These are phyloP conservation scores for Hawksworthiomyces lignivorus DNA, from an alignment of 2,329 filamentous ascomycete species.

Conservation along the genomic window DNA sequence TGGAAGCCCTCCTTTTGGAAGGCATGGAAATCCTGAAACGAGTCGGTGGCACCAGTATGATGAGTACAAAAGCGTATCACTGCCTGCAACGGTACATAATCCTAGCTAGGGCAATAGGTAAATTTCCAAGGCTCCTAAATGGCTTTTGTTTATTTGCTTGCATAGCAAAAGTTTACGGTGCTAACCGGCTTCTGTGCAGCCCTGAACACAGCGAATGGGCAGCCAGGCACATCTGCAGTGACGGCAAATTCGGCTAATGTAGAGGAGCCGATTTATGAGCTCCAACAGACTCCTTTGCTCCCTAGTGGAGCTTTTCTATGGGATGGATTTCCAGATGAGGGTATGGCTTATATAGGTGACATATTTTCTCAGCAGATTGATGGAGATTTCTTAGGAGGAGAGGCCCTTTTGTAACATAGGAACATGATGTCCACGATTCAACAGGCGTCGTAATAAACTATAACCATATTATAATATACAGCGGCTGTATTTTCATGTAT, in stretches of 20 bases:
- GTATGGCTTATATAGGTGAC: constrained; percentile 8
- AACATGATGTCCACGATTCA: too few species aligned
- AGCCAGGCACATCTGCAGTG: not conserved
- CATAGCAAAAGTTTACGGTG: too few species aligned
- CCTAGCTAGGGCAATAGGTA: constrained; percentile 4
- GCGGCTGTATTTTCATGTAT: too few species aligned
- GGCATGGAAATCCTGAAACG: constrained; percentile 7
- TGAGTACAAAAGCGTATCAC: constrained; percentile 15
- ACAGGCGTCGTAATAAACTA: too few species aligned
- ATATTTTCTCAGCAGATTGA: constrained; percentile 6
- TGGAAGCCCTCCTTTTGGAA: constrained; percentile 5
- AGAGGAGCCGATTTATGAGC: too few species aligned
- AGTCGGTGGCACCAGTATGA: constrained; percentile 14
- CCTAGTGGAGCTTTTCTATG: constrained; percentile 5
- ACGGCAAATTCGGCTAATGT: too few species aligned
- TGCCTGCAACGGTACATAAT: constrained; percentile 12
- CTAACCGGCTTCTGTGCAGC: too few species aligned
- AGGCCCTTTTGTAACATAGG: too few species aligned
- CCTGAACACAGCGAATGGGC: too few species aligned
- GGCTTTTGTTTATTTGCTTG: too few species aligned
- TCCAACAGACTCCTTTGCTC: not conserved
- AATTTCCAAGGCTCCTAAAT: too few species aligned
- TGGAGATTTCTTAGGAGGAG: constrained; percentile 1
- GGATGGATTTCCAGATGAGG: constrained; percentile 11
- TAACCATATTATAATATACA: too few species aligned